Base-by-base conservation (phyloP, 345 rosid genomes). In the Rhodamnia rubescens region DNA sequence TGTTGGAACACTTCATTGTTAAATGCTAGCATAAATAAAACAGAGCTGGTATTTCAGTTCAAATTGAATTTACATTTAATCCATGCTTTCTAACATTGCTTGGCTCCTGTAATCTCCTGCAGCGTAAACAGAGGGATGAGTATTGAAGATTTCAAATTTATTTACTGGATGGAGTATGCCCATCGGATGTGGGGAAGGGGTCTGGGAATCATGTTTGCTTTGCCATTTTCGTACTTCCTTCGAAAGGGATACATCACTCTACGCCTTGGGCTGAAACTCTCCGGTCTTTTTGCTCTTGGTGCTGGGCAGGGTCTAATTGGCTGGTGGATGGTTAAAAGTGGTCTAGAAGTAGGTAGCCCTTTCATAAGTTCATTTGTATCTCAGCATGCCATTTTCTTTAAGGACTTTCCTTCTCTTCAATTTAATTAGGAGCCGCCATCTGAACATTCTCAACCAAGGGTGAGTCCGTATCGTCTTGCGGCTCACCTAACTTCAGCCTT, bases 261-360 rank as follows among this genome's bases (percentile, higher is more conserved):
- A 81, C 89, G 92, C 81, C 98, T 97, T 85, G 99, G 98, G 85
- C 83, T 93, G 59, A 86, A 93, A 89, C 96, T 97, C 85, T 95
- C 96, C 86, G 91, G 91, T 87, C 92, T 94, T 80, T 97, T 95
- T 85, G 96, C 94, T 53, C 99, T 97, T 87, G 99, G 98, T 90
- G 98, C 98, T 89, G 98, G 96, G 78, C 98, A 95, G 93, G 98
- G 99, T 86, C 88, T 96, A 84, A 95, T 97, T 87, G 98, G 98
- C 87, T 97, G 98, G 98, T 97, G 99, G 99, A 96, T 97, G 99
- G 99, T 97, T 50, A 97, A 95, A 90, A 97, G 99, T 88, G 99
- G 99, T 85, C 87, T 97, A 88, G 99, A 96, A 98, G 99, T 95
- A 87, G 89, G 85, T 75, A 64, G 49, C 81, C 53, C 86, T 80